These are phyloP conservation scores for Tausonia pullulans DNA, from an alignment of 1,284 basidiomycete species.

Conservation along the genomic window DNA sequence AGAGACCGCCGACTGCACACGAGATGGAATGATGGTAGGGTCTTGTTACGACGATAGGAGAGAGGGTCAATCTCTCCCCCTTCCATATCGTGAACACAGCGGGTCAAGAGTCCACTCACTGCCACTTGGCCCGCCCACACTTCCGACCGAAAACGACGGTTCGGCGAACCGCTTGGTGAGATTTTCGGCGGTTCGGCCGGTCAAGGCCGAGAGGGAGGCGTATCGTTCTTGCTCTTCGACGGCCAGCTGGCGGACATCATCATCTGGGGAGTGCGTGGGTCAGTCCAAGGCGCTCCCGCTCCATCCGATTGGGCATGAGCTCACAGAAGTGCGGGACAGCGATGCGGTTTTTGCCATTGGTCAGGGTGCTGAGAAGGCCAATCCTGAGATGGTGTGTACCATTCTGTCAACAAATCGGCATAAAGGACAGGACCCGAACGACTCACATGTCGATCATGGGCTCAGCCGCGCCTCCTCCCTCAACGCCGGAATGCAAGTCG, in stretches of 20 bases:
- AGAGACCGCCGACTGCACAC: conserved; percentile 67
- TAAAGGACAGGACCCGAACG: background rate
- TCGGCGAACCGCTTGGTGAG: conserved; percentile 8
- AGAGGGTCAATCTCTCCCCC: too few relatives aligned
- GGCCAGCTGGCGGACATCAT: conserved; percentile 55
- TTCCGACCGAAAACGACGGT: conserved; percentile 32
- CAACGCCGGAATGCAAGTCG: conserved; percentile 81
- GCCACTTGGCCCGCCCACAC: conserved; percentile 25
- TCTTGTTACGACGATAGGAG: conserved; percentile 38
- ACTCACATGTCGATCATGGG: conserved; percentile 80
- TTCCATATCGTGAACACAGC: too few relatives aligned
- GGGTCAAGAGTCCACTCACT: background rate
- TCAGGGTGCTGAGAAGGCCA: conserved; percentile 4
- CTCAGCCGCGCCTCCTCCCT: conserved; percentile 76
- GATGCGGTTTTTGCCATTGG: conserved; percentile 9
- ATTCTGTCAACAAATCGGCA: background rate
- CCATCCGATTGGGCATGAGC: conserved; percentile 20
- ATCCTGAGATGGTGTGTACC: background rate
- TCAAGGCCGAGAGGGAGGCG: conserved; percentile 46
- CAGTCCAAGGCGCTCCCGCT: too few relatives aligned
- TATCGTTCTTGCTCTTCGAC: conserved; percentile 57
- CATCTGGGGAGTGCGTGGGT: conserved; percentile 42
- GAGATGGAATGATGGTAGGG: conserved; percentile 74
- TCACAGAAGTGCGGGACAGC: conserved; percentile 71
- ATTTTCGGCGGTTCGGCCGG: conserved; percentile 9